Evolutionary conservation across 192 early-diverging fungal species (phyloP).

Genomic region (Chytriomyces sp.): DNA sequence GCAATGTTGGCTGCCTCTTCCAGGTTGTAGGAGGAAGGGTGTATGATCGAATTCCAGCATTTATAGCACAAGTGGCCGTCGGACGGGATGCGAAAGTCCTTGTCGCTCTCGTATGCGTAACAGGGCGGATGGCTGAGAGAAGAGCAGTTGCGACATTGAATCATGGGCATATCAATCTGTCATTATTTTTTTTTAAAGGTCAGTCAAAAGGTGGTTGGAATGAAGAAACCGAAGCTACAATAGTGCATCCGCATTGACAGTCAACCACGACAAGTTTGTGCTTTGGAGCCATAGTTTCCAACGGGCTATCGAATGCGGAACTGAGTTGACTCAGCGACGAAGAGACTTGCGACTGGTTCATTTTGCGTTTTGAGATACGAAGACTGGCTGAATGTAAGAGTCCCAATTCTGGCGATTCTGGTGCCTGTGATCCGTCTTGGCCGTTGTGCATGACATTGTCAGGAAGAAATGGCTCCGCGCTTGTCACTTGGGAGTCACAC

Average conservation of each 20-base stretch:
- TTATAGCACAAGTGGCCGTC: constrained; percentile 7
- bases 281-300: too few relatives aligned
- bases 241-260: too few relatives aligned
- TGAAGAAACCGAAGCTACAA: too few relatives aligned
- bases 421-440: not conserved
- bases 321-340: not conserved
- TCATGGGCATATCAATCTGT: constrained; percentile 3
- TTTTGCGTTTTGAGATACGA: not conserved
- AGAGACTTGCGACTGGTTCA: not conserved
- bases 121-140: constrained; percentile 1
- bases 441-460: not conserved
- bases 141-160: not conserved
- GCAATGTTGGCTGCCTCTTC: not conserved
- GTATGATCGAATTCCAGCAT: not conserved
- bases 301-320: too few relatives aligned
- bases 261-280: too few relatives aligned
- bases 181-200: not conserved
- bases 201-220: not conserved
- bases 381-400: not conserved
- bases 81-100: constrained; percentile 2
- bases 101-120: not conserved
- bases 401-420: not conserved
- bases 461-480: not conserved
- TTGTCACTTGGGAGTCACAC: not conserved
- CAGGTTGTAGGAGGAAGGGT: not conserved